Evolutionary conservation across 176 grass and related monocot species (phyloP), one percentile per base, ranked within the genome.

Genomic region (Phragmites australis): DNA sequence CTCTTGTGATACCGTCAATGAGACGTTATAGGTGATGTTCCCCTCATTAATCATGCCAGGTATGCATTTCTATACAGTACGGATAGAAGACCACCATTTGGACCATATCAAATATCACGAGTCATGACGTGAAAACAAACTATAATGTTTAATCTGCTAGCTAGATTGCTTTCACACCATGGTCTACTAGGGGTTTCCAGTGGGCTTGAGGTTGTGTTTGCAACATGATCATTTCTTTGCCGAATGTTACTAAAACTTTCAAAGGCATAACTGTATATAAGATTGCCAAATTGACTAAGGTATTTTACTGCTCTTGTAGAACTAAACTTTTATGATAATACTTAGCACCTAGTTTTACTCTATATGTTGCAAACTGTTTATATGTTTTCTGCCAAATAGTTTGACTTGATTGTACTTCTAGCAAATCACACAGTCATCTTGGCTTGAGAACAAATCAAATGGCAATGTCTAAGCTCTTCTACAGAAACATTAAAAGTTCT

Each of bases 191-290:
- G 48, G 29, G 7, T 56, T 51, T 71, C 18, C 53, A 62, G n/a
- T 40, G 39, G 60, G 41, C 40, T 25, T 48, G 29, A 70, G n/a
- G 32, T 72, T 78, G 47, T 41, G n/a, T 79, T 79, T 62, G 54
- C 12, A 49, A 23, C 21, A 70, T 1, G 16, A 70, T 27, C 2
- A 21, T 48, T 25, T 75, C 47, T 45, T 16, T 1, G 6, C 12
- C 1, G 26, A 74, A 54, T 43, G 5, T 39, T 72, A 72, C 41
- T 40, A 10, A 1, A 21, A n/a, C 6, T 39, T 25, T 44, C 41
- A 45, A 57, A 8, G 37, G 5, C 50, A 69, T 16, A 10, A 80
- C 44, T 62, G 42, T 30, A 50, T 37, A 37, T 37, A 5, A 61
- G 60, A 26, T 72, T 47, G 10, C 40, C 47, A 47, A 10, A 45